phyloP scores from a whole-genome alignment of 202 grass and related monocot genomes.

The Panicum hallii region DNA sequence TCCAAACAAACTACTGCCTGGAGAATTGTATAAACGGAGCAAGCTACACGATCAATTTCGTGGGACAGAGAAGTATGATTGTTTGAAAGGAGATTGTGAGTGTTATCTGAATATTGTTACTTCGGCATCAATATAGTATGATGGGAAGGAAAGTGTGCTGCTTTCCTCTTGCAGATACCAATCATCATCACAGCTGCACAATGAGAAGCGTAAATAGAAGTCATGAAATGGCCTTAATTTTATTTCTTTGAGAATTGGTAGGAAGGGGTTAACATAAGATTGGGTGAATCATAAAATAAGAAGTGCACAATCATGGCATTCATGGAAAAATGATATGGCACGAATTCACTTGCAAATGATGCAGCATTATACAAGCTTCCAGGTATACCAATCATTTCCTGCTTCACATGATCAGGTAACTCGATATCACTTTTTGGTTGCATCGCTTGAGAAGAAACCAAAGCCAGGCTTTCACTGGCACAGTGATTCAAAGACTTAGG shows the following conservation, averaged over 20 bases:
- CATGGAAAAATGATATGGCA: slow-evolving; percentile 33
- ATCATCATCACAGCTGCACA: slow-evolving; percentile 79
- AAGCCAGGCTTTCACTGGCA: slow-evolving; percentile 19
- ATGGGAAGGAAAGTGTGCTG: slow-evolving; percentile 81
- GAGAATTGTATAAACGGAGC: slow-evolving; percentile 41
- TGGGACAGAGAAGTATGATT: slow-evolving; percentile 32
- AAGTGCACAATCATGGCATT: slow-evolving; percentile 34
- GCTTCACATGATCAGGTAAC: slow-evolving; percentile 26
- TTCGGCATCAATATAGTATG: slow-evolving; percentile 94
- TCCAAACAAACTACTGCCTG: slow-evolving; percentile 93
- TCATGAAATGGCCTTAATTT: slow-evolving; percentile 24
- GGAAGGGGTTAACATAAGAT: slow-evolving; percentile 21
- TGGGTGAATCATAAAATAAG: slow-evolving; percentile 21
- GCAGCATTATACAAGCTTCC: slow-evolving; percentile 9
- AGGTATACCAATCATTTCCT: slow-evolving; percentile 35
- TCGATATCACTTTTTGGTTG: slow-evolving; percentile 20
- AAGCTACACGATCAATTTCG: slow-evolving; percentile 36
- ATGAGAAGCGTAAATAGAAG: slow-evolving; percentile 40
- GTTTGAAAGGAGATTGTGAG: slow-evolving; percentile 40
- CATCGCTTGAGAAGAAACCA: slow-evolving; percentile 15
- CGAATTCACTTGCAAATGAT: slow-evolving; percentile 17
- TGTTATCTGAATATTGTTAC: slow-evolving; percentile 65
- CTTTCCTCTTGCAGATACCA: slow-evolving; percentile 74
- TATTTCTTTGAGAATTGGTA: slow-evolving; percentile 24
- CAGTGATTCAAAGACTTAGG: slow-evolving; percentile 30